Evolutionary conservation across 2,329 filamentous ascomycete genomes (phyloP), one percentile per base, ranked within the genome.

Genomic region (Coleophoma crateriformis): DNA sequence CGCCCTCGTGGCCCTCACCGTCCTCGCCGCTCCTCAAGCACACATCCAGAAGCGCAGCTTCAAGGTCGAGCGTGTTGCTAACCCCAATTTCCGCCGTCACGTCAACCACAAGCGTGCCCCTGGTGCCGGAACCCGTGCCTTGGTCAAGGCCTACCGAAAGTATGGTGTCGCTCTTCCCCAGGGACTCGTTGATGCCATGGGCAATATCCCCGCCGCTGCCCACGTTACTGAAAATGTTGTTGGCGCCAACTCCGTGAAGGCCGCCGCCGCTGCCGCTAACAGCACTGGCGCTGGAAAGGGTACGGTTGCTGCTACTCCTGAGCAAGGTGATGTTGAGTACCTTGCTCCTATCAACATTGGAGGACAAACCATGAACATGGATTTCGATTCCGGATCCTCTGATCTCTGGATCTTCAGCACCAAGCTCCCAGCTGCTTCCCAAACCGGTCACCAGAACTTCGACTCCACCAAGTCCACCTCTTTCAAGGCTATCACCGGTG

Each of bases 101-200:
- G 35, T 33, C 2, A 44, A 44, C 17, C 50, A 49, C 44, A 50
- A 54, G 33, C 50, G 61, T 38, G 45, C 57, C 4, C 48, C 56
- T 11, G 62, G 61, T 40, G 61, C 61, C 22, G 63, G 61, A 37
- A 64, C 61, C 0, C 66, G 61, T 49, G 82, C 84, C 46, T 73
- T 91, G 57, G 68, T 77, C 46, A 87, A 81, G 67, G 80, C 85
- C 14, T 84, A 86, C 64, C 69, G 74, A 58, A 91, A 91, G 65
- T 90, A 78, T 66, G 76, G 78, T 54, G 76, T 84, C 67, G 67
- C 70, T 35, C 67, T 78, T 42, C 68, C 74, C 2, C 58, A 69
- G 2, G 68, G 67, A 7, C 63, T 77, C 46, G 60, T 72, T 46
- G 71, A 68, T 33, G 66, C 66, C 15, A 54, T 63, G 57, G 41